Conservation (phyloP, 2,329 filamentous ascomycete genomes). For the Ilyonectria robusta region DNA sequence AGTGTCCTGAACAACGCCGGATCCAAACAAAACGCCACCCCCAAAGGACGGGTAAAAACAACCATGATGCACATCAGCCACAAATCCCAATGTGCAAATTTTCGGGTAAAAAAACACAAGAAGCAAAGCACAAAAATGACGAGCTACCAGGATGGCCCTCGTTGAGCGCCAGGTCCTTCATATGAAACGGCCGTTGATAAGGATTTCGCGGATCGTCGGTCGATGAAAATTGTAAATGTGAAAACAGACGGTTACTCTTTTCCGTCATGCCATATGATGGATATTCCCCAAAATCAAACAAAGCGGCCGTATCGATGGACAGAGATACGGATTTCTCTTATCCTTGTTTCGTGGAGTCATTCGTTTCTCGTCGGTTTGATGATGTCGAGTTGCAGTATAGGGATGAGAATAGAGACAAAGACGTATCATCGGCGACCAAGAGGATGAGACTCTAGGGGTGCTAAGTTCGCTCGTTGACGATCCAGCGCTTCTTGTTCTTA, state of each 20-base stretch:
- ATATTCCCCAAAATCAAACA: constrained; percentile 25
- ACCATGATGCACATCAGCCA: constrained; percentile 12
- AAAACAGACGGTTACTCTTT: constrained; percentile 3
- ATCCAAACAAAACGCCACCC: constrained; percentile 32
- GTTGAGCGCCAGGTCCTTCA: not conserved
- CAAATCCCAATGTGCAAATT: not conserved
- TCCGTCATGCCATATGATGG: constrained; percentile 10
- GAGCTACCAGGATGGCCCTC: not conserved
- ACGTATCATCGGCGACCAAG: constrained; percentile 16
- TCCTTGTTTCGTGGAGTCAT: constrained; percentile 29
- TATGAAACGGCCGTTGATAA: not conserved
- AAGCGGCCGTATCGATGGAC: constrained; percentile 42
- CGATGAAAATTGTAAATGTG: not conserved
- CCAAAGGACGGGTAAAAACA: constrained; percentile 7
- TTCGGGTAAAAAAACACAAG: not conserved
- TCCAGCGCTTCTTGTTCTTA: constrained; percentile 64
- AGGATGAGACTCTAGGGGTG: constrained; percentile 3
- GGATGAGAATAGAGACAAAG: constrained; percentile 28
- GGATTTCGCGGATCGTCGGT: constrained; percentile 3
- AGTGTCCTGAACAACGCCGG: constrained; percentile 40
- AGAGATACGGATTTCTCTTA: constrained; percentile 29
- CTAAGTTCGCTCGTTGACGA: constrained; percentile 60
- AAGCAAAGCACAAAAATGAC: not conserved
- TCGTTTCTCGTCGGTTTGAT: constrained; percentile 34
- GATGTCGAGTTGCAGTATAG: constrained; percentile 22